These are phyloP conservation scores for Pleoardoris graminearum DNA, from an alignment of 2,329 filamentous ascomycete genomes.

Conservation along the genomic window DNA sequence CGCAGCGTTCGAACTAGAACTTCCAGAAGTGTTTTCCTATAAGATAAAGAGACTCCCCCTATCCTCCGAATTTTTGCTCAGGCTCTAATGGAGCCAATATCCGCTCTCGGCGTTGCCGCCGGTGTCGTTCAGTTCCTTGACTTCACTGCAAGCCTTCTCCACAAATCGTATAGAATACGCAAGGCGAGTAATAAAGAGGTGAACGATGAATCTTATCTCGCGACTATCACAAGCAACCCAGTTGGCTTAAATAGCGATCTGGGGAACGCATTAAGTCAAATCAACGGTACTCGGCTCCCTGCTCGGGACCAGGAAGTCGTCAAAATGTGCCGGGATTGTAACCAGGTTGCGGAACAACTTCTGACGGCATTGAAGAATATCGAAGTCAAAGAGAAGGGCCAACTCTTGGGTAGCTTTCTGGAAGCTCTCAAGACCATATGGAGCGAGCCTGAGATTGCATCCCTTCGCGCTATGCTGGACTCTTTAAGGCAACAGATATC, in stretches of 20 bases:
- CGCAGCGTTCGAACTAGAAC: too few species aligned
- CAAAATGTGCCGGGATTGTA: background rate
- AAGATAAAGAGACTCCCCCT: too few species aligned
- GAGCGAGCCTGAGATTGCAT: conserved; percentile 9
- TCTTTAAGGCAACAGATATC: conserved; percentile 12
- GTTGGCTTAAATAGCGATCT: too few species aligned
- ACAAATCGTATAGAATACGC: too few species aligned
- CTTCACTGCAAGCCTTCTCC: conserved; percentile 5
- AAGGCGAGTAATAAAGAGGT: background rate
- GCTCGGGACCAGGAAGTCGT: too few species aligned
- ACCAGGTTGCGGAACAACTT: background rate
- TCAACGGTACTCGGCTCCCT: too few species aligned
- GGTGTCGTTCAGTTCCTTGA: conserved; percentile 14
- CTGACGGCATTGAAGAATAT: background rate
- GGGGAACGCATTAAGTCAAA: too few species aligned
- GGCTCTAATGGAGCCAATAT: background rate
- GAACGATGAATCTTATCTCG: too few species aligned
- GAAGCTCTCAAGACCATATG: conserved; percentile 10
- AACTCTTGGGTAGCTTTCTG: conserved; percentile 8
- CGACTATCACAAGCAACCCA: too few species aligned
- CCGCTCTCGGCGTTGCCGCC: conserved; percentile 3
- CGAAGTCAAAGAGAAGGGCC: background rate
- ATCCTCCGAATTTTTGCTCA: too few species aligned
- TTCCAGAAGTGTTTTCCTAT: too few species aligned
- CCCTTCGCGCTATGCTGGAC: conserved; percentile 2